Percentiles rank a stretch among this genome's conserved stretches.
Conservation (phyloP, 371 early-diverging fungal genomes). For the Choanephora cucurbitarum region DNA sequence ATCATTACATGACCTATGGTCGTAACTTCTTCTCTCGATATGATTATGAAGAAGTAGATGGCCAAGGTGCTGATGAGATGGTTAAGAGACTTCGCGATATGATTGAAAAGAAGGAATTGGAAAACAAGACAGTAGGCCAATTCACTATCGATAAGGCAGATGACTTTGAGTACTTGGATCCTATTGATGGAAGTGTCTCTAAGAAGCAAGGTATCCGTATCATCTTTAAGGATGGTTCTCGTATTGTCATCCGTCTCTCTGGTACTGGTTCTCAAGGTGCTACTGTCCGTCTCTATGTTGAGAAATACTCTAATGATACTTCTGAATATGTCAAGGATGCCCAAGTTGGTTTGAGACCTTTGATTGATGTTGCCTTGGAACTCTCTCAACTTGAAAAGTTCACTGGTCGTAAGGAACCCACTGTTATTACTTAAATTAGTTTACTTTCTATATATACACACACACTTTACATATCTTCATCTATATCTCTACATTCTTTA, state of each 20-base stretch:
- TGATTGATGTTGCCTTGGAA: conserved; percentile 84
- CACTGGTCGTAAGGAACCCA: conserved; percentile 91
- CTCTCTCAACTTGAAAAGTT: conserved; percentile 76
- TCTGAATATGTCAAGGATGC: conserved; percentile 67
- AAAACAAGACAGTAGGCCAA: conserved; percentile 59
- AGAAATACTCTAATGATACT: conserved; percentile 80
- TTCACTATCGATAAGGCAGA: conserved; percentile 78
- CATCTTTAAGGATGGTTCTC: conserved; percentile 87
- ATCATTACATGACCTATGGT: conserved; percentile 85
- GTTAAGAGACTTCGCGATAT: conserved; percentile 67
- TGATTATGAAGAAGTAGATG: conserved; percentile 96
- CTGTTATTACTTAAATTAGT: conserved; percentile 82
- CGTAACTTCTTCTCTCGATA: conserved; percentile 96
- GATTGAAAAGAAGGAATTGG: conserved; percentile 51
- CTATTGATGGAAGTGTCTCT: conserved; percentile 87
- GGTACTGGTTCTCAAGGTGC: conserved; percentile 97
- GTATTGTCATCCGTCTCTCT: conserved; percentile 89
- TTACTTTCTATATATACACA: conserved; percentile 1
- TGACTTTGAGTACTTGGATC: conserved; percentile 93
- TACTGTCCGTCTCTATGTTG: conserved; percentile 94
- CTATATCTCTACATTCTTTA: no score
- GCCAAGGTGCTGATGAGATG: conserved; percentile 79
- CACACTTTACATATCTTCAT: neutral
- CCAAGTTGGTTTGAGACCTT: conserved; percentile 83
- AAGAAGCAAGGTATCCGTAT: conserved; percentile 92